phyloP scores from a whole-genome alignment of 1,284 basidiomycete species.

The Afroboletus lepidellus region DNA sequence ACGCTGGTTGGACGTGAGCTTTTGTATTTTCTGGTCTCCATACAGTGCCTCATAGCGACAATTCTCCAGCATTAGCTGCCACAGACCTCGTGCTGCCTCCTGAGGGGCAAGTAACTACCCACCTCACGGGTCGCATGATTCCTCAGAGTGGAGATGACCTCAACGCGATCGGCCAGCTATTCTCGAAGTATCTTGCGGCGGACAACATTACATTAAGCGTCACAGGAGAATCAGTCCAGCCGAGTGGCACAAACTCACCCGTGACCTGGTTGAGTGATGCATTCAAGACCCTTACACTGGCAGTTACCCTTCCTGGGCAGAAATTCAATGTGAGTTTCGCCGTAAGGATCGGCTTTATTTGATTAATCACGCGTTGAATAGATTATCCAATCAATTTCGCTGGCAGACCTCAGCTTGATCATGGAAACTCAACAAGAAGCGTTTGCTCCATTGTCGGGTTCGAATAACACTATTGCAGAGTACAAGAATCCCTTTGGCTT shows the following conservation, averaged over 20 bases:
- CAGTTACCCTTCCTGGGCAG: constrained; percentile 65
- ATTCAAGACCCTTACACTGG: constrained; percentile 64
- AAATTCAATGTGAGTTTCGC: constrained; percentile 46
- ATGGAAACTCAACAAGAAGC: constrained; percentile 53
- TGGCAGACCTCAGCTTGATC: constrained; percentile 59
- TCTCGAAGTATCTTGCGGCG: constrained; percentile 69
- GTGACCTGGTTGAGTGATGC: constrained; percentile 71
- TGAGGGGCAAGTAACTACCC: constrained; percentile 47
- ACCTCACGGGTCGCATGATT: constrained; percentile 62
- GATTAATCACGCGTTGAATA: constrained; percentile 23
- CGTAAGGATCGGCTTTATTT: not conserved
- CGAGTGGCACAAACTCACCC: constrained; percentile 46
- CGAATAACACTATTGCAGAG: constrained; percentile 58
- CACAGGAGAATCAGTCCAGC: constrained; percentile 63
- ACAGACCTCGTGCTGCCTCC: constrained; percentile 54
- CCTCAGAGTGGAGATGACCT: constrained; percentile 57
- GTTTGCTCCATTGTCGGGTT: constrained; percentile 60
- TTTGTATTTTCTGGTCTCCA: not conserved
- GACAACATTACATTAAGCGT: constrained; percentile 62
- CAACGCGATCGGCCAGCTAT: constrained; percentile 59
- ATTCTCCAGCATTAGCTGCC: constrained; percentile 46
- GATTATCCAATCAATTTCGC: constrained; percentile 66
- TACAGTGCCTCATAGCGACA: constrained; percentile 2
- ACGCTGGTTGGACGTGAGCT: constrained; percentile 55
- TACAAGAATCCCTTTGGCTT: constrained; percentile 82